Evolutionary conservation across 768 basidiomycete genomes (phyloP), one percentile per base, ranked within the genome.

Genomic region (Pleurotus cornucopiae): DNA sequence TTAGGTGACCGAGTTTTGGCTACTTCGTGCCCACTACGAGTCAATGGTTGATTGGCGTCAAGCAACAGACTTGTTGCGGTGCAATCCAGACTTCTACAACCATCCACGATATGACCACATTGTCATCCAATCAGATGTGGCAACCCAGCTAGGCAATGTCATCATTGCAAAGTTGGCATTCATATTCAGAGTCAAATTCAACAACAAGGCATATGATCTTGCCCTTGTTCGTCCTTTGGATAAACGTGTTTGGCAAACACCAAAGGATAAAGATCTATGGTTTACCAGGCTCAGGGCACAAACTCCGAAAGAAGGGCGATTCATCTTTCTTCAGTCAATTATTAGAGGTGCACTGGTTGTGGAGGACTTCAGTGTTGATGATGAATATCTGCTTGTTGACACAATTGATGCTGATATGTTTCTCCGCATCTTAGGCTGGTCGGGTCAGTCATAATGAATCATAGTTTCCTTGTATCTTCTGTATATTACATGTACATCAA

Each of bases 301-400:
- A 23, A 55, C 49, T 2, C 30, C 40, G 21, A 16, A 45, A n/a
- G 34, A 59, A 0, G 45, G 58, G 0, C 59, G 62, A 41, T 61
- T 73, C 20, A 61, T 73, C 21, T 60, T 63, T 5, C 57, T 64
- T 7, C 43, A 49, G 7, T 70, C 70, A 23, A 70, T 74, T 9
- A 60, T 70, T 30, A 56, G 64, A 16, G 69, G 70, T 0, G 70
- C 66, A 9, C 48, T 64, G 18, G 20, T 72, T 37, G 55, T 60
- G 23, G 58, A 58, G 16, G 68, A 64, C 39, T 57, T 47, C 13
- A 52, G 54, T 5, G 41, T 25, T 2, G 18, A 20, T 38, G 62
- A 60, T 0, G 66, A 69, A n/a, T 67, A 45, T 23, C 41, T 70
- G 5, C 58, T 72, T 7, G 48, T 67, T 20, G 69, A 73, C 55